Conservation (phyloP, 108 stramenopile genomes). For the Mediolabrus comicus region DNA sequence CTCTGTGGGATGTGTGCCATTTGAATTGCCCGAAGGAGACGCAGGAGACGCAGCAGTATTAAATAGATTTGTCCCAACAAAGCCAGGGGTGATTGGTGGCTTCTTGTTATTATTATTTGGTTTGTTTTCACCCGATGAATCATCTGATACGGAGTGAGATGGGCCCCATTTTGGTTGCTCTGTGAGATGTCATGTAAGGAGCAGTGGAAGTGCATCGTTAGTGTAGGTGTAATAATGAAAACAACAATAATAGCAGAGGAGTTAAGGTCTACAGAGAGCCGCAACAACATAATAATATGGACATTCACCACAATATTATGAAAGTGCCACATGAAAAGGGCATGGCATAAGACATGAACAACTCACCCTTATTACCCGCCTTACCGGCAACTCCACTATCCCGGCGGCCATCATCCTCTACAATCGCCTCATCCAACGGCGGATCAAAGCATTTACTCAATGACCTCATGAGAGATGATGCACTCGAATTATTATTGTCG, state of each 20-base stretch:
- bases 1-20: not conserved
- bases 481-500: not conserved
- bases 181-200: not conserved
- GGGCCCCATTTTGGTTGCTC: conserved; percentile 4
- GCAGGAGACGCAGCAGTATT: not conserved
- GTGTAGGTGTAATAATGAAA: not conserved
- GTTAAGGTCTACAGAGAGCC: too few relatives aligned
- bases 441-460: not conserved
- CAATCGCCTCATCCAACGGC: conserved; percentile 2
- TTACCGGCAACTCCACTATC: not conserved
- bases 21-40: not conserved
- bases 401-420: not conserved
- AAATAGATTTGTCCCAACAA: not conserved
- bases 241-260: too few relatives aligned
- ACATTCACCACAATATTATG: not conserved
- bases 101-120: conserved; percentile 1
- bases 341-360: not conserved
- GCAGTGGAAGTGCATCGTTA: too few relatives aligned
- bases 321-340: not conserved
- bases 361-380: not conserved
- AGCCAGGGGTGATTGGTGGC: not conserved
- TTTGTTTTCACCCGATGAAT: not conserved
- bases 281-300: not conserved
- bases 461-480: not conserved
- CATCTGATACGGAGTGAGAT: not conserved